phyloP scores from a whole-genome alignment of 78 protist genomes.

The Dictyostelium citrinum region DNA sequence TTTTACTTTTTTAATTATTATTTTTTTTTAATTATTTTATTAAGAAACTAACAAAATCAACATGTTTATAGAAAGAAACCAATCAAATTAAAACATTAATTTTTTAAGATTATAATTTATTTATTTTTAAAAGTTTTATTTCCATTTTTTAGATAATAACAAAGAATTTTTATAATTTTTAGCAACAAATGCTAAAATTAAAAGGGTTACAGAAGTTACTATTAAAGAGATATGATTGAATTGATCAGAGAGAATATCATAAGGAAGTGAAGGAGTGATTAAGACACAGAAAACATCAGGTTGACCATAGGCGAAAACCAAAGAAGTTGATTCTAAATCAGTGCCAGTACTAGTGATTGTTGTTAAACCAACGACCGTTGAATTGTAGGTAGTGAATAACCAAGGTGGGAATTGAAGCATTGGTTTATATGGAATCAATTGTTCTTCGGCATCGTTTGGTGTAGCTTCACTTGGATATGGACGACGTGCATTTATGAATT shows the following conservation, averaged over 20 bases:
- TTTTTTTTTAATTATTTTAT: too few species aligned
- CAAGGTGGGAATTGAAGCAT: slow-evolving; percentile 32
- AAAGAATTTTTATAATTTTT: not conserved
- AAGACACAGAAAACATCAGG: slow-evolving; percentile 23
- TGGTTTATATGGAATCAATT: slow-evolving; percentile 39
- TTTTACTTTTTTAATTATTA: not conserved
- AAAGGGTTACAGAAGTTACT: slow-evolving; percentile 10
- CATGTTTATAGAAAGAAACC: too few species aligned
- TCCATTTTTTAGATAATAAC: slow-evolving; percentile 43
- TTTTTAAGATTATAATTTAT: not conserved
- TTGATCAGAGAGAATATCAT: slow-evolving; percentile 38
- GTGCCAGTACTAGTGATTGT: slow-evolving; percentile 28
- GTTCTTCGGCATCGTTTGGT: slow-evolving; percentile 58
- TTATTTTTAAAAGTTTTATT: not conserved
- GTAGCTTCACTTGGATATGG: slow-evolving; percentile 48
- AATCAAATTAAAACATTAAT: too few species aligned
- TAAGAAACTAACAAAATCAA: too few species aligned
- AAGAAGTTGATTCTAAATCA: slow-evolving; percentile 41
- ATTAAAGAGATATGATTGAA: slow-evolving; percentile 52
- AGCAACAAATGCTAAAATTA: slow-evolving; percentile 5
- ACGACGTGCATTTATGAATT: slow-evolving; percentile 31
- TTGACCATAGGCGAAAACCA: slow-evolving; percentile 18
- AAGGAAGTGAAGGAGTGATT: slow-evolving; percentile 36
- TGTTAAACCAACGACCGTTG: not conserved
- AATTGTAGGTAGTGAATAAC: slow-evolving; percentile 22